Percentiles rank a stretch among this genome's conserved stretches.
Evolutionary conservation across 2,329 filamentous ascomycete genomes (phyloP).

Genomic region (Cladorrhinum sp.): DNA sequence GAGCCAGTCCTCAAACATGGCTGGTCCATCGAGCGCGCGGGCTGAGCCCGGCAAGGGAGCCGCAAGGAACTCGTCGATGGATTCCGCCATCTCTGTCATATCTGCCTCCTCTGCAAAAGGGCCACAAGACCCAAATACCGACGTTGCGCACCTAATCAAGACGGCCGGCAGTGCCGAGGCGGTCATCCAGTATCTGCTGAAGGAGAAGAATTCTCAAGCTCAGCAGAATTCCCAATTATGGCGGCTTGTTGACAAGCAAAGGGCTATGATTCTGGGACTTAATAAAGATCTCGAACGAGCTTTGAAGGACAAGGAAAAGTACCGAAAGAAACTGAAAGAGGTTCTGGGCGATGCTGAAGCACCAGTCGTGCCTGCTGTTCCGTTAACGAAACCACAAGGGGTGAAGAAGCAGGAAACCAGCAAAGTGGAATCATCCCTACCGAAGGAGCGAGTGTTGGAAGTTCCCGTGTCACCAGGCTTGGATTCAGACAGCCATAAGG

Average conservation of each 20-base stretch:
- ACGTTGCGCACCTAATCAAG: constrained; percentile 75
- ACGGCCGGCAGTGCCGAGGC: constrained; percentile 86
- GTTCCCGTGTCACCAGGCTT: constrained; percentile 48
- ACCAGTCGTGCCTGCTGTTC: constrained; percentile 25
- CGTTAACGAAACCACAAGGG: constrained; percentile 14
- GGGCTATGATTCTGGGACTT: constrained; percentile 86
- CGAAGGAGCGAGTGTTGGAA: constrained; percentile 34
- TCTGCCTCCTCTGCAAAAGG: constrained; percentile 59
- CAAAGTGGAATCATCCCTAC: constrained; percentile 24
- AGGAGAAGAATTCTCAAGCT: constrained; percentile 84
- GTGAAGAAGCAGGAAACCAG: constrained; percentile 18
- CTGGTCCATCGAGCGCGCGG: constrained; percentile 43
- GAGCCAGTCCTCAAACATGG: constrained; percentile 43
- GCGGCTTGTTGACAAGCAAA: constrained; percentile 94
- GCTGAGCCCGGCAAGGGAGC: constrained; percentile 39
- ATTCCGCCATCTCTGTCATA: constrained; percentile 82
- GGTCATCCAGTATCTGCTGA: constrained; percentile 81
- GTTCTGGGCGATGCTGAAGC: constrained; percentile 44
- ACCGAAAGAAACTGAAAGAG: constrained; percentile 87
- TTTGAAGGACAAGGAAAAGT: constrained; percentile 91
- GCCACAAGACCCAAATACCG: constrained; percentile 61
- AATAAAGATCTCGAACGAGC: constrained; percentile 92
- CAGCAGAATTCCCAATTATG: constrained; percentile 92
- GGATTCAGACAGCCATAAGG: constrained; percentile 50
- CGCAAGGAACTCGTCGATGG: constrained; percentile 81